Conservation (phyloP, 176 grass and related monocot species). For the Oryza officinalis region DNA sequence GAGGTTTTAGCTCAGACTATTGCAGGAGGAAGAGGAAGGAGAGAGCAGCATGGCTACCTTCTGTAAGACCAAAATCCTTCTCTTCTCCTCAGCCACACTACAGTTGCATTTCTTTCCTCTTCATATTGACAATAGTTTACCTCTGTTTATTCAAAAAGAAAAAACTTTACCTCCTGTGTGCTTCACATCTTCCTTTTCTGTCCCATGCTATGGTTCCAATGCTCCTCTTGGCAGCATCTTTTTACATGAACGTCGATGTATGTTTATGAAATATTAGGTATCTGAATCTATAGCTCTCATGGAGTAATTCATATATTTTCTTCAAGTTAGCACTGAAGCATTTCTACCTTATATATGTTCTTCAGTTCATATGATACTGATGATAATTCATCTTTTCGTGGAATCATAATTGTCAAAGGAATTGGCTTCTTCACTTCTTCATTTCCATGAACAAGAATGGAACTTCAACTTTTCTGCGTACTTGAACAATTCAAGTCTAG, state of each 20-base stretch:
- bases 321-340: not conserved
- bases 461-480: not conserved
- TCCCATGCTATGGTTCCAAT: not conserved
- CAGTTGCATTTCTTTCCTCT: not conserved
- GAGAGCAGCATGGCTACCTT: constrained; percentile 24
- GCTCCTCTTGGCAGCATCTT: not conserved
- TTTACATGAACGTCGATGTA: not conserved
- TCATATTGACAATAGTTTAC: not conserved
- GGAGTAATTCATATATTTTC: not conserved
- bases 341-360: not conserved
- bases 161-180: not conserved
- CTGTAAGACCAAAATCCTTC: constrained; percentile 9
- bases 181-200: not conserved
- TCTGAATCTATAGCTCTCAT: not conserved
- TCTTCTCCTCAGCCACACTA: not conserved
- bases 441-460: not conserved
- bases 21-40: not conserved
- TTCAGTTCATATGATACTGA: not conserved
- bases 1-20: not conserved
- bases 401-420: not conserved
- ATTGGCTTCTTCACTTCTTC: not conserved
- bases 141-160: too few species aligned
- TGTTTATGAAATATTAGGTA: not conserved
- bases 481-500: not conserved
- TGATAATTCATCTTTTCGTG: not conserved